Conservation (phyloP, 2,329 filamentous ascomycete species). For the Graphiopsis chlorocephala region DNA sequence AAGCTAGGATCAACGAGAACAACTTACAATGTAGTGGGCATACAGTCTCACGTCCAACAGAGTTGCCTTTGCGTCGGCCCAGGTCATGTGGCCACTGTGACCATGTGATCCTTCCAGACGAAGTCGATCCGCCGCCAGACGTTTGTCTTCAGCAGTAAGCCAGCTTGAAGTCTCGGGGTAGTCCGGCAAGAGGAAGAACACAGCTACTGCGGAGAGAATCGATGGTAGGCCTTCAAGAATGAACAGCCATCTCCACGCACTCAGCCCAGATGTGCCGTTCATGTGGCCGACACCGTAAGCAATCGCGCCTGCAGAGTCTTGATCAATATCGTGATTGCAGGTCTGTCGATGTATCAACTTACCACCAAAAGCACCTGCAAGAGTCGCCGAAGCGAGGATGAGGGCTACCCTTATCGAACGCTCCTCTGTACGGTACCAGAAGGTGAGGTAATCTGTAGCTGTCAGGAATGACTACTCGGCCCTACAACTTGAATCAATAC, state of each 20-base stretch:
- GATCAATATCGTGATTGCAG: not conserved
- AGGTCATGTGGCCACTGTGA: constrained; percentile 45
- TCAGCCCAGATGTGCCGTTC: constrained; percentile 52
- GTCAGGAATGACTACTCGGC: not conserved
- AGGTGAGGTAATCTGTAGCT: constrained; percentile 23
- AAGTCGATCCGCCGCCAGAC: constrained; percentile 42
- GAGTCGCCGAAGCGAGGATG: constrained; percentile 33
- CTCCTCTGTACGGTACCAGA: constrained; percentile 35
- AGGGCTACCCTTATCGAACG: constrained; percentile 31
- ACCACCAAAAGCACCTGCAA: constrained; percentile 36
- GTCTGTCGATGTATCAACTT: not conserved
- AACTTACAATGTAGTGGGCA: constrained; percentile 50
- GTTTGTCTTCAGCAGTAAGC: constrained; percentile 41
- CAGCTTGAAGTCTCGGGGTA: constrained; percentile 50
- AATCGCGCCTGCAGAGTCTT: constrained; percentile 21
- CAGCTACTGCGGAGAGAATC: constrained; percentile 51
- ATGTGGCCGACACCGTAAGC: constrained; percentile 53
- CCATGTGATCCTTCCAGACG: constrained; percentile 43
- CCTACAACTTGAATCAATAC: not conserved
- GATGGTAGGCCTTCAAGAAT: constrained; percentile 53
- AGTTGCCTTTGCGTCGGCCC: constrained; percentile 47
- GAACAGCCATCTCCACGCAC: constrained; percentile 69
- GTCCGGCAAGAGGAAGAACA: constrained; percentile 55
- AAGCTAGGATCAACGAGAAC: not conserved
- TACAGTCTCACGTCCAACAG: constrained; percentile 52